Percentiles rank a stretch among this genome's conserved stretches.
Conservation (phyloP, 202 grass and related monocot species). For the Tripidium arundinaceum region DNA sequence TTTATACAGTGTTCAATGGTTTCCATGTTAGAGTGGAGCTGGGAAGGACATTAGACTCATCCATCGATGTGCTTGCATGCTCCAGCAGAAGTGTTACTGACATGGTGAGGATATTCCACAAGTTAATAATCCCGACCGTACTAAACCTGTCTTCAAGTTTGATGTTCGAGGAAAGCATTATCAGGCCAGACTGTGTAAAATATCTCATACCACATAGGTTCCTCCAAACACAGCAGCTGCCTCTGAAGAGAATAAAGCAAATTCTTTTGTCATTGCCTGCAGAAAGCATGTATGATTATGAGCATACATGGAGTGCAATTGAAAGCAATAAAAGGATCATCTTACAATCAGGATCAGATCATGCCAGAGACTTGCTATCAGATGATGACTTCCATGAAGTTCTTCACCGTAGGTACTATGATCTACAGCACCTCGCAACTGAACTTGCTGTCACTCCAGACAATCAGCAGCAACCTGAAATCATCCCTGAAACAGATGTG, state of each 20-base stretch:
- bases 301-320: slow-evolving; percentile 68
- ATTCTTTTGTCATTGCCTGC: slow-evolving; percentile 69
- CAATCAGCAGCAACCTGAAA: slow-evolving; percentile 45
- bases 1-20: slow-evolving; percentile 64
- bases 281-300: slow-evolving; percentile 81
- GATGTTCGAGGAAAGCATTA: slow-evolving; percentile 70
- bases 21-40: slow-evolving; percentile 65
- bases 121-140: slow-evolving; percentile 66
- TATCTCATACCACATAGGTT: slow-evolving; percentile 65
- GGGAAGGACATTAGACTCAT: slow-evolving; percentile 48
- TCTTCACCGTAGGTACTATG: slow-evolving; percentile 73
- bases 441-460: slow-evolving; percentile 52
- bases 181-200: slow-evolving; percentile 67
- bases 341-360: slow-evolving; percentile 57
- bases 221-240: slow-evolving; percentile 51
- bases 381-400: slow-evolving; percentile 88
- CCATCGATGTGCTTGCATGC: slow-evolving; percentile 80
- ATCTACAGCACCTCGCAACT: slow-evolving; percentile 79
- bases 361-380: slow-evolving; percentile 70
- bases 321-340: slow-evolving; percentile 50
- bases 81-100: slow-evolving; percentile 76
- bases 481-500: slow-evolving; percentile 20
- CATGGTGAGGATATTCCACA: slow-evolving; percentile 69
- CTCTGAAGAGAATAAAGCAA: slow-evolving; percentile 77
- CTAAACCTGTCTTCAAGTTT: slow-evolving; percentile 57